Base-by-base conservation (phyloP, 2,329 filamentous ascomycete genomes). In the Fusarium nygamai region DNA sequence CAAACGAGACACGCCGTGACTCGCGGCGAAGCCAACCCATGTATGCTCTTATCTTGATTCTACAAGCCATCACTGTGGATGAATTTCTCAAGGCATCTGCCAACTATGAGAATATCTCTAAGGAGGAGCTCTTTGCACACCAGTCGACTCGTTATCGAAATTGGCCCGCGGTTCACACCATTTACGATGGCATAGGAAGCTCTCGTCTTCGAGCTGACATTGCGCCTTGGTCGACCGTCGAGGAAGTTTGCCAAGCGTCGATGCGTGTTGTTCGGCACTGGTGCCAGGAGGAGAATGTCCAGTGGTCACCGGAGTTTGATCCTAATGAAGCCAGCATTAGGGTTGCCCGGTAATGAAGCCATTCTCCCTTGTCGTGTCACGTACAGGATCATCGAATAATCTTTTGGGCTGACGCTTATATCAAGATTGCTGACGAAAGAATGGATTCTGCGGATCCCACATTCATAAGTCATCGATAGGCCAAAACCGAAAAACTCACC, bases 1-100 rank as follows among this genome's bases (percentile, higher is more conserved):
- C 86, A 44, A 81, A 80, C 20, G 81, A 82, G 71, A 82, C 86
- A 51, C 81, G 83, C 12, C 80, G 82, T 14, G 71, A 82, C 76
- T 17, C 77, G 69, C 54, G 77, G 76, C 64, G 79, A 82, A 82
- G 82, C 56, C 81, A 81, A 11, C 80, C 87, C 2, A 79, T 88
- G 10, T 82, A 82, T 50, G 83, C 83, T 14, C 78, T 88, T 24
- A 78, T 85, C 6, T 75, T 84, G 48, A 83, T 87, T 72, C 80
- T 89, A 43, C 82, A 87, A 58, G 84, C 82, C 20, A 75, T 86
- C 13, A 82, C 84, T 51, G 78, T 85, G 38, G 87, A 88, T 67
- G 84, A 88, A 76, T 76, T 86, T n/a, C 78, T 85, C 43, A 82
- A 81, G 67, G 82, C 81, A 39, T 84, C 82, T 53, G 50, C 72